These are phyloP conservation scores for Casuarina cunninghamiana DNA, from an alignment of 306 rosid genomes.

Conservation along the genomic window DNA sequence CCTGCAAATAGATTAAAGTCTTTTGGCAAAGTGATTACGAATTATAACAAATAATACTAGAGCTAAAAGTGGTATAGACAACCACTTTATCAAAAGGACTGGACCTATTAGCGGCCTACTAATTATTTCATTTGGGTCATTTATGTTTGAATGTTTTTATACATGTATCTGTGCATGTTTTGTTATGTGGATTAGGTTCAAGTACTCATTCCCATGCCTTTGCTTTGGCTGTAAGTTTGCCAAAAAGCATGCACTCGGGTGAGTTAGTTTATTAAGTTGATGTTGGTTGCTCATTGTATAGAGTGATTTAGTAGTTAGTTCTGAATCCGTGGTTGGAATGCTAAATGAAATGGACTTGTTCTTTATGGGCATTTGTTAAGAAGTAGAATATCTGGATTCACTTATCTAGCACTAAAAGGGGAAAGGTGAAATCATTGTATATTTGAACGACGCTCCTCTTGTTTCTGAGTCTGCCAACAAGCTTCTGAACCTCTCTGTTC, in stretches of 20 bases:
- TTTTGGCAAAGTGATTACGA: too few species aligned
- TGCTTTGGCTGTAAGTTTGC: not conserved
- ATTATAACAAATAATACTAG: too few species aligned
- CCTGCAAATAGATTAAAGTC: too few species aligned
- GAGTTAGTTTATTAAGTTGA: not conserved
- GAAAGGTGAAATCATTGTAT: not conserved
- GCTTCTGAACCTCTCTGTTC: not conserved
- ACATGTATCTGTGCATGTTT: not conserved
- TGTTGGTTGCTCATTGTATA: not conserved
- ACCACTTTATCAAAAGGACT: too few species aligned
- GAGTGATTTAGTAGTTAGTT: constrained; percentile 1
- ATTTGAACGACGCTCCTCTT: not conserved
- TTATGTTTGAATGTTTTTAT: not conserved
- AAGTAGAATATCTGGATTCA: not conserved
- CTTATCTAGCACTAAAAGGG: not conserved
- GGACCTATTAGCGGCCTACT: too few species aligned
- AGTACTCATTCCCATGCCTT: not conserved
- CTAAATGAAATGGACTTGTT: not conserved
- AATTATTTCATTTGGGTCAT: too few species aligned
- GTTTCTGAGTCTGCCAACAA: not conserved
- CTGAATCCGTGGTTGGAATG: not conserved
- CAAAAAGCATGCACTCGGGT: not conserved
- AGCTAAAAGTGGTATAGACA: too few species aligned
- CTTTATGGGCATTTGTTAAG: not conserved
- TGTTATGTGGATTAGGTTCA: not conserved